These are phyloP conservation scores for Penicillium simplicissimum DNA, from an alignment of 495 filamentous ascomycete species.

Conservation along the genomic window DNA sequence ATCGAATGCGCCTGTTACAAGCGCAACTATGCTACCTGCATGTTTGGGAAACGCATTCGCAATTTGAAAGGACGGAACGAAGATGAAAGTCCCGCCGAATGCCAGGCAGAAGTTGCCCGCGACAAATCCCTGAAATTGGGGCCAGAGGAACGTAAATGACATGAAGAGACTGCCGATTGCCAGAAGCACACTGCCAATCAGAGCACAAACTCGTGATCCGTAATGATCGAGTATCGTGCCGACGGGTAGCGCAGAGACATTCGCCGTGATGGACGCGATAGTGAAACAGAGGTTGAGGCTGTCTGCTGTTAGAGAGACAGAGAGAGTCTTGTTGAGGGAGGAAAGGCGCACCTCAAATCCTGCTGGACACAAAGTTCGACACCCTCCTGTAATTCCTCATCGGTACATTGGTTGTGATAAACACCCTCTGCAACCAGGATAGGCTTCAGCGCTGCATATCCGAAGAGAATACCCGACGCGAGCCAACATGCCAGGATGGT, in stretches of 20 bases:
- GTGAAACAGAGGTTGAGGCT: constrained; percentile 76
- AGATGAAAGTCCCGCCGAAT: constrained; percentile 67
- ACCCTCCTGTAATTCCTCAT: constrained; percentile 41
- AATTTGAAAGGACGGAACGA: constrained; percentile 71
- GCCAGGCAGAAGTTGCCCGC: constrained; percentile 64
- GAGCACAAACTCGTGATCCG: constrained; percentile 61
- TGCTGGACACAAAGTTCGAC: constrained; percentile 64
- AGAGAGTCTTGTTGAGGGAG: neutral
- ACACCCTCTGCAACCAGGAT: constrained; percentile 67
- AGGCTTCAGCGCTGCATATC: constrained; percentile 72
- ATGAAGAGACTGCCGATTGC: constrained; percentile 58
- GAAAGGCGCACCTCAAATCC: constrained; percentile 54
- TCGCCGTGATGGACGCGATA: constrained; percentile 82
- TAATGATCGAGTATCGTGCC: constrained; percentile 66
- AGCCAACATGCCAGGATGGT: constrained; percentile 22
- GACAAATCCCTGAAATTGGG: constrained; percentile 62
- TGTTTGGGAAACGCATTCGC: constrained; percentile 68
- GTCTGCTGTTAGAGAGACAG: constrained; percentile 7
- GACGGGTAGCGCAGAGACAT: constrained; percentile 78
- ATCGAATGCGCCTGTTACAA: constrained; percentile 72
- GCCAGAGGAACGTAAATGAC: constrained; percentile 54
- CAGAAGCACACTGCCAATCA: constrained; percentile 56
- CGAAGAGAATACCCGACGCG: constrained; percentile 65
- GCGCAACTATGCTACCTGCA: constrained; percentile 65
- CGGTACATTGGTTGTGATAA: constrained; percentile 50